These are phyloP conservation scores for Septoria linicola DNA, from an alignment of 2,329 filamentous ascomycete species.

Conservation along the genomic window DNA sequence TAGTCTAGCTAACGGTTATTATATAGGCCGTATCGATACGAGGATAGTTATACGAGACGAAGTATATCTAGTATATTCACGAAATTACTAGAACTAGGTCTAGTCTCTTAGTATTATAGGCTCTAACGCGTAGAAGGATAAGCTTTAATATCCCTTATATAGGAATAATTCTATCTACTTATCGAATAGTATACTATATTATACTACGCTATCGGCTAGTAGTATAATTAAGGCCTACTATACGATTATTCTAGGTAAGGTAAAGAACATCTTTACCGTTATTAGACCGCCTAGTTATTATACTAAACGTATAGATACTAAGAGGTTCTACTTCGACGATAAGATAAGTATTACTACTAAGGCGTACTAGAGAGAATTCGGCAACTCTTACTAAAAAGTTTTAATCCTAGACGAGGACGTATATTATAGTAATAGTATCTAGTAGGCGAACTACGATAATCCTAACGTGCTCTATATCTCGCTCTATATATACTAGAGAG, in stretches of 20 bases:
- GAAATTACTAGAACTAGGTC: constrained; percentile 78
- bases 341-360: constrained; percentile 92
- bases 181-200: constrained; percentile 50
- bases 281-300: constrained; percentile 95
- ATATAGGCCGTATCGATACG: constrained; percentile 69
- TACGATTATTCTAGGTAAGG: constrained; percentile 75
- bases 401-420: constrained; percentile 89
- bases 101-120: constrained; percentile 52
- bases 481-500: constrained; percentile 81
- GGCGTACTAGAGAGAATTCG: constrained; percentile 79
- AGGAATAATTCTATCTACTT: constrained; percentile 50
- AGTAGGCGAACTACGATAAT: constrained; percentile 93
- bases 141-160: constrained; percentile 62
- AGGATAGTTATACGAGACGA: constrained; percentile 76
- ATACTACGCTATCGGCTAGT: constrained; percentile 79
- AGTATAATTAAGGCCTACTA: constrained; percentile 95
- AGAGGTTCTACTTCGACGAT: constrained; percentile 98
- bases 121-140: constrained; percentile 31
- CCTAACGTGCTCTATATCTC: constrained; percentile 96
- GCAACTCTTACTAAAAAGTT: constrained; percentile 77
- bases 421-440: constrained; percentile 83
- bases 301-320: constrained; percentile 78
- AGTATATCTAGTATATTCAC: constrained; percentile 74
- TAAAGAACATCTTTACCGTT: constrained; percentile 94
- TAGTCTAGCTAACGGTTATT: constrained; percentile 51